phyloP scores from a whole-genome alignment of 306 rosid species.

The Dicorynia guianensis region DNA sequence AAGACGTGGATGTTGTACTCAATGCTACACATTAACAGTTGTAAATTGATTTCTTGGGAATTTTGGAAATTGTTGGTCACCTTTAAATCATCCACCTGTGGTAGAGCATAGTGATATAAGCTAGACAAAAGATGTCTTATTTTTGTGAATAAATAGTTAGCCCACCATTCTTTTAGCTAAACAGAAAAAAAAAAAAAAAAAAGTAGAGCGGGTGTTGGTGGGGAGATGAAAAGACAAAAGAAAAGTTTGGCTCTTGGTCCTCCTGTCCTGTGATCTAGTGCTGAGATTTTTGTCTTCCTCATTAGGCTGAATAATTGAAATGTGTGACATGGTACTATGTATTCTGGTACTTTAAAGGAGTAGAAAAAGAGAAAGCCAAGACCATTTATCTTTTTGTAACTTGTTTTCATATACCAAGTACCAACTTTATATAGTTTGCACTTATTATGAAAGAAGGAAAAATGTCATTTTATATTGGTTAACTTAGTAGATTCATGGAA shows the following conservation, averaged over 20 bases:
- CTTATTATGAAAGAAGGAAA: conserved; percentile 3
- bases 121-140: too few relatives aligned
- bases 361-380: conserved; percentile 1
- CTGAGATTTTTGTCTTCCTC: too few relatives aligned
- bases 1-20: not conserved
- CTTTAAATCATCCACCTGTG: not conserved
- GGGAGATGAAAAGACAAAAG: too few relatives aligned
- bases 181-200: too few relatives aligned
- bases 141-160: too few relatives aligned
- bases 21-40: too few relatives aligned
- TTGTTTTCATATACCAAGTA: not conserved
- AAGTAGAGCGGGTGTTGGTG: too few relatives aligned
- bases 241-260: too few relatives aligned
- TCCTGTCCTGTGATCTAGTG: too few relatives aligned
- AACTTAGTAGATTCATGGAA: too few relatives aligned
- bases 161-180: too few relatives aligned
- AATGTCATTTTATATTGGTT: not conserved
- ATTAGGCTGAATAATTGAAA: conserved; percentile 16
- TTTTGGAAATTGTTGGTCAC: conserved; percentile 5
- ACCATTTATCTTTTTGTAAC: conserved; percentile 13
- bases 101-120: too few relatives aligned
- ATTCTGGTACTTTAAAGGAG: not conserved
- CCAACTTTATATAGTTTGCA: not conserved
- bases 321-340: conserved; percentile 1
- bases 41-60: not conserved